A percentile compares a stretch with the other conserved stretches of the same genome.
Conservation (phyloP, 345 rosid genomes). For the Boechera divaricarpa region DNA sequence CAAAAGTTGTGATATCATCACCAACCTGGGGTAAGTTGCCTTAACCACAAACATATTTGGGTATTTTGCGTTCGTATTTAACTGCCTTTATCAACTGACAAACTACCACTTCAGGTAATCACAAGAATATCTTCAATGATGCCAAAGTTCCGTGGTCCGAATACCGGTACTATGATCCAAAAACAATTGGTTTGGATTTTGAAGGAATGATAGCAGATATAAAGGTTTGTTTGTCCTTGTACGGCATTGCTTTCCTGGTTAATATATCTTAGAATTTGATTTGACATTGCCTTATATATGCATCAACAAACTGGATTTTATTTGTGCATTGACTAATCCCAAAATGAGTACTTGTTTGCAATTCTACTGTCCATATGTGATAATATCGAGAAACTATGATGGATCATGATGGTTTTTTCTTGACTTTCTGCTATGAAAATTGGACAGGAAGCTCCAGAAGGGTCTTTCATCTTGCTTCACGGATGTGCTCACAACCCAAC, state of each 20-base stretch:
- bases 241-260: too few species aligned
- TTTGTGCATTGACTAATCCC: neutral
- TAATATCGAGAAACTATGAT: neutral
- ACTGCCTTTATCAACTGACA: neutral
- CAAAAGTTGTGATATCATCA: constrained; percentile 85
- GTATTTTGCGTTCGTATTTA: neutral
- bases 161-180: constrained; percentile 94
- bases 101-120: constrained; percentile 69
- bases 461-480: constrained; percentile 92
- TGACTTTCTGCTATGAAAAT: neutral
- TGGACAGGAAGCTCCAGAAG: constrained; percentile 89
- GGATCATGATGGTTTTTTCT: neutral
- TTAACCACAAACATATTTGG: constrained; percentile 21
- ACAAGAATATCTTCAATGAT: constrained; percentile 96
- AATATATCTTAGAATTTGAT: too few species aligned
- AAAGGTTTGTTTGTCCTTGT: constrained; percentile 55
- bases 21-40: constrained; percentile 81
- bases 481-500: constrained; percentile 99
- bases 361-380: neutral
- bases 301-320: neutral
- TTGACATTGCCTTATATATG: neutral
- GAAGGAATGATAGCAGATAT: constrained; percentile 97
- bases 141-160: constrained; percentile 97
- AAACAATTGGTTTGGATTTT: constrained; percentile 96
- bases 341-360: constrained; percentile 7